Conservation (phyloP, 1,284 basidiomycete species). For the Blastosporella zonata region DNA sequence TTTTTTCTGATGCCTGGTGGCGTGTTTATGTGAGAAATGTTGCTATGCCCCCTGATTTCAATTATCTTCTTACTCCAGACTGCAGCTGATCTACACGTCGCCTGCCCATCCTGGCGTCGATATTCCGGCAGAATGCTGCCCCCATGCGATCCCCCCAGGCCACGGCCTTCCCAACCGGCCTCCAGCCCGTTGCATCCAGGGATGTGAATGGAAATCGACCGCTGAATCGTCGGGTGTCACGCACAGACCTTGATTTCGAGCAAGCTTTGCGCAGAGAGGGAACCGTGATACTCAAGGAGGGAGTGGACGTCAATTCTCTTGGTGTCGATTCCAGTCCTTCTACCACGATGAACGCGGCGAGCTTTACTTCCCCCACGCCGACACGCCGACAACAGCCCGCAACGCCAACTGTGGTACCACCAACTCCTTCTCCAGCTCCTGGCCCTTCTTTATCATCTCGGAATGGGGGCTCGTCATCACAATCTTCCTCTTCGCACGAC, state of each 20-base stretch:
- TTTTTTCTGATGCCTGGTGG: slow-evolving; percentile 11
- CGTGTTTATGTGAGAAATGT: slow-evolving; percentile 17
- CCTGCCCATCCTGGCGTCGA: slow-evolving; percentile 39
- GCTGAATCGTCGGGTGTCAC: slow-evolving; percentile 52
- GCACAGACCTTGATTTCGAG: slow-evolving; percentile 77
- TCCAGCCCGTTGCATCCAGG: slow-evolving; percentile 53
- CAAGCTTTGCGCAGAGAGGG: slow-evolving; percentile 61
- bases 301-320: slow-evolving; percentile 62
- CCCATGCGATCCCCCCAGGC: slow-evolving; percentile 44
- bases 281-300: slow-evolving; percentile 66
- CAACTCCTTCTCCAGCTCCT: slow-evolving; percentile 46
- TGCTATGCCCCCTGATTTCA: background rate
- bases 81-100: slow-evolving; percentile 8
- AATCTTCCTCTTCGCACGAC: slow-evolving; percentile 49
- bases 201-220: slow-evolving; percentile 40
- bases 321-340: slow-evolving; percentile 46
- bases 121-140: slow-evolving; percentile 45
- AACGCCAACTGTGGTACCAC: slow-evolving; percentile 54
- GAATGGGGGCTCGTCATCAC: slow-evolving; percentile 25
- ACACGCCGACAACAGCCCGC: slow-evolving; percentile 36
- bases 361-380: slow-evolving; percentile 33
- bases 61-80: slow-evolving; percentile 1
- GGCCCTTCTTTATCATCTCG: slow-evolving; percentile 27
- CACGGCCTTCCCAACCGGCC: slow-evolving; percentile 49
- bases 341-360: slow-evolving; percentile 30